These are phyloP conservation scores for Cryptococcus amylolentus DNA, from an alignment of 1,284 basidiomycete genomes.

Conservation along the genomic window DNA sequence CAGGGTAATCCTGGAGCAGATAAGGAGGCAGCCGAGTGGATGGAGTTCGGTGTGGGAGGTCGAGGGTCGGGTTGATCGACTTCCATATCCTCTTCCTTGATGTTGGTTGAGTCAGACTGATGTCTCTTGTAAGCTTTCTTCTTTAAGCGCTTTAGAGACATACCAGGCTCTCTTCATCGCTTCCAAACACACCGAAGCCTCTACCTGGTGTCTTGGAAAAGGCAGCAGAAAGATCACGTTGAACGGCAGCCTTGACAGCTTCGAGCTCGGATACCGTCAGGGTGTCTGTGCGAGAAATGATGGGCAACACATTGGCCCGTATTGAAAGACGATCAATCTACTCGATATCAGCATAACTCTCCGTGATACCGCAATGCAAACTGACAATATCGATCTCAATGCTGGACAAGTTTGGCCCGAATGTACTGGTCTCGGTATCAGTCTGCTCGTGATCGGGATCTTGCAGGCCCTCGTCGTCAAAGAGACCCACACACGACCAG, in stretches of 20 bases:
- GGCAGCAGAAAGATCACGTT: conserved; percentile 24
- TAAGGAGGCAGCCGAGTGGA: neutral
- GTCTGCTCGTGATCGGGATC: neutral
- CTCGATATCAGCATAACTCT: neutral
- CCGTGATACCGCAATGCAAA: neutral
- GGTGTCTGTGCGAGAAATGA: conserved; percentile 37
- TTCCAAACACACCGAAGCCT: conserved; percentile 26
- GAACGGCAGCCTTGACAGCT: conserved; percentile 21
- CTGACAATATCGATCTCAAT: conserved; percentile 27
- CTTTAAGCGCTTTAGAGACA: neutral
- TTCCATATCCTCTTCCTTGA: conserved; percentile 1
- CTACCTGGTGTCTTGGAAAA: conserved; percentile 13
- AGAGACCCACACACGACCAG: conserved; percentile 30
- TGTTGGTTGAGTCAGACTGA: neutral
- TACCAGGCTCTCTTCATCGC: conserved; percentile 5
- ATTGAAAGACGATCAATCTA: conserved; percentile 35
- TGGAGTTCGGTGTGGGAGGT: conserved; percentile 1
- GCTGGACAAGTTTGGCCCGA: conserved; percentile 5
- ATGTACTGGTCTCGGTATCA: neutral
- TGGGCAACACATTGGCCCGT: conserved; percentile 40
- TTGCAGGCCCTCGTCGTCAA: conserved; percentile 15
- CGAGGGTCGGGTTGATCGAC: conserved; percentile 2
- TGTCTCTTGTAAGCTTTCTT: neutral
- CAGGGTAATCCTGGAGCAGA: conserved; percentile 1
- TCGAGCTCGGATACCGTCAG: conserved; percentile 32